Evolutionary conservation across 768 basidiomycete species (phyloP).

Genomic region (Paxillus ammoniavirescens): DNA sequence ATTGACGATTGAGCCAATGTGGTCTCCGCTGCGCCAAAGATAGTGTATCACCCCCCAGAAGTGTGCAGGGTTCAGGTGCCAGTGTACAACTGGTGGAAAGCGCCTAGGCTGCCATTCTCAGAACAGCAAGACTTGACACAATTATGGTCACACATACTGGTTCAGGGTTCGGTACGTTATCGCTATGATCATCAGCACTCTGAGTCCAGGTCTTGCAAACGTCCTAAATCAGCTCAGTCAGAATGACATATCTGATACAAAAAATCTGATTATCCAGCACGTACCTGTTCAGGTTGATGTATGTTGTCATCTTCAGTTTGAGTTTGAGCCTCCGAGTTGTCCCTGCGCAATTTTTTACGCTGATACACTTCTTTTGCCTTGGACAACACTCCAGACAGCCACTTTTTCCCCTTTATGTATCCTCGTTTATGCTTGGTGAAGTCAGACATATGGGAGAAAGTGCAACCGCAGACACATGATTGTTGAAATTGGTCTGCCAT

Average conservation of each 20-base stretch:
- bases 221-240: too few species aligned
- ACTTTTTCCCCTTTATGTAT: conserved; percentile 4
- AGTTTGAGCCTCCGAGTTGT: not conserved
- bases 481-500: not conserved
- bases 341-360: not conserved
- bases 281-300: not conserved
- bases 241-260: too few species aligned
- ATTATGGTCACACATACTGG: too few species aligned
- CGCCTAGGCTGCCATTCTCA: too few species aligned
- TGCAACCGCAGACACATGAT: not conserved
- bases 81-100: too few species aligned
- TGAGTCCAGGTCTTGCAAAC: too few species aligned
- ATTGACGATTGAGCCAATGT: not conserved
- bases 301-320: not conserved
- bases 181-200: too few species aligned
- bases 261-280: too few species aligned
- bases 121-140: too few species aligned
- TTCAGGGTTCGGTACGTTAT: too few species aligned
- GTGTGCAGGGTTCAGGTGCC: too few species aligned
- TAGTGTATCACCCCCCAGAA: not conserved
- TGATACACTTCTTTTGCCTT: too few species aligned
- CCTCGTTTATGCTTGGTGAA: not conserved
- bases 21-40: not conserved
- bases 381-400: not conserved
- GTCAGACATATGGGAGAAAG: not conserved